Conservation (phyloP, 306 rosid species). For the Notholithocarpus densiflorus region DNA sequence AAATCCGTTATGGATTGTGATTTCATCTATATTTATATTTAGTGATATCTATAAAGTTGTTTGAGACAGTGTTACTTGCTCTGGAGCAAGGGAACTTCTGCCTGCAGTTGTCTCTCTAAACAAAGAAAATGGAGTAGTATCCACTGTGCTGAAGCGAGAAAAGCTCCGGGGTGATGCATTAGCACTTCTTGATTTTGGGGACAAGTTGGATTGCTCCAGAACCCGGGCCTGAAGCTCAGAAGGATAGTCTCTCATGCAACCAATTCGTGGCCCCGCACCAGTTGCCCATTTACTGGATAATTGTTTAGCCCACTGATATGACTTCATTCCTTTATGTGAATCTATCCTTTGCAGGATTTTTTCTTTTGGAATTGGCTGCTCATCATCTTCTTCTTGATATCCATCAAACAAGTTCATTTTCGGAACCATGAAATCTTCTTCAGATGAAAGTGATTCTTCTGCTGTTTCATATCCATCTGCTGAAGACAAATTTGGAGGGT, state of each 20-base stretch:
- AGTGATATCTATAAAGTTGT: conserved; percentile 12
- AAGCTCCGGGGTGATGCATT: conserved; percentile 22
- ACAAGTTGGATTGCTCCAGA: conserved; percentile 66
- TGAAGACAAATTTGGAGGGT: conserved; percentile 20
- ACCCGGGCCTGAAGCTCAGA: conserved; percentile 63
- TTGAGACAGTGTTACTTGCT: background rate
- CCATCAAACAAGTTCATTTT: conserved; percentile 65
- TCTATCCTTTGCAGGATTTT: conserved; percentile 58
- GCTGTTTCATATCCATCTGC: conserved; percentile 77
- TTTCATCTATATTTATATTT: background rate
- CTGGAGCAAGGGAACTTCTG: conserved; percentile 1
- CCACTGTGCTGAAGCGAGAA: conserved; percentile 40
- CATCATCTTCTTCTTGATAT: conserved; percentile 28
- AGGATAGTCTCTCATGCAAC: conserved; percentile 94
- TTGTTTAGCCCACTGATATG: conserved; percentile 69
- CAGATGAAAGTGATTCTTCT: conserved; percentile 59
- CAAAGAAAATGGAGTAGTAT: conserved; percentile 5
- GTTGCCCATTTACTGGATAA: conserved; percentile 72
- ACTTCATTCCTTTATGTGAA: conserved; percentile 69
- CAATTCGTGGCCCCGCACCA: conserved; percentile 86
- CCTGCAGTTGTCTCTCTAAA: conserved; percentile 13
- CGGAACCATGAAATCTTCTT: conserved; percentile 70
- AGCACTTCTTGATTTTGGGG: conserved; percentile 48
- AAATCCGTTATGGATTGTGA: background rate
- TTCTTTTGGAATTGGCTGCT: conserved; percentile 57